phyloP scores from a whole-genome alignment of 2,329 filamentous ascomycete species.

The Cladosporium austrohemisphaericum region DNA sequence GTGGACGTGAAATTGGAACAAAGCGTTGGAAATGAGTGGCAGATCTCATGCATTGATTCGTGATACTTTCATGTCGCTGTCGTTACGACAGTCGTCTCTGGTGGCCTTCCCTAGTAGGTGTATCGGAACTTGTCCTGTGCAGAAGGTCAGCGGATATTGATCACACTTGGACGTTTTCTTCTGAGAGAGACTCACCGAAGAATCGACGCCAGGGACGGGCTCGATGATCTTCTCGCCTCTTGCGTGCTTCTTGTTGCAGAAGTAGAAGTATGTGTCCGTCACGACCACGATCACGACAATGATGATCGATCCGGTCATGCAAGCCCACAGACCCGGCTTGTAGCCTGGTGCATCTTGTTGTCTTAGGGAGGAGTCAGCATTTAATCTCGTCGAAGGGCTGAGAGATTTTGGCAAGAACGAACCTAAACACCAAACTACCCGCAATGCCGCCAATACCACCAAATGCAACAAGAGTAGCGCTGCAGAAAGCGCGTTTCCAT shows the following conservation, averaged over 20 bases:
- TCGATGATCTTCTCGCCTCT: constrained; percentile 22
- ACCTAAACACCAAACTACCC: constrained; percentile 69
- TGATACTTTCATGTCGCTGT: too few relatives aligned
- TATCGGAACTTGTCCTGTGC: constrained; percentile 22
- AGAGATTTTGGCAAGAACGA: constrained; percentile 58
- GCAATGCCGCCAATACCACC: constrained; percentile 77
- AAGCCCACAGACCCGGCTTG: constrained; percentile 24
- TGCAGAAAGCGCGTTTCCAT: constrained; percentile 79
- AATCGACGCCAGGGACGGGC: constrained; percentile 20
- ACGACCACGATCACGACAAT: constrained; percentile 22
- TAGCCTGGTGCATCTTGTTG: constrained; percentile 34
- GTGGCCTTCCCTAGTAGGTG: constrained; percentile 15
- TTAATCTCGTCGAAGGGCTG: constrained; percentile 57
- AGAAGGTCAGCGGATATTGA: not conserved
- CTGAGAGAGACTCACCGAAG: not conserved
- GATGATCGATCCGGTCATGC: constrained; percentile 22
- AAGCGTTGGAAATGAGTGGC: too few relatives aligned
- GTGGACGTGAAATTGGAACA: too few relatives aligned
- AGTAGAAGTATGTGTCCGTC: constrained; percentile 22
- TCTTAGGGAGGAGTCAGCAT: constrained; percentile 45
- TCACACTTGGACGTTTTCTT: not conserved
- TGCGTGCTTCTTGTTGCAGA: constrained; percentile 22
- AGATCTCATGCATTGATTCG: not conserved
- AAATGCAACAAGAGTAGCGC: constrained; percentile 69
- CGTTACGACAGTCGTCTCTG: too few relatives aligned